phyloP scores from a whole-genome alignment of 768 basidiomycete species.

The Termitomyces sp. region DNA sequence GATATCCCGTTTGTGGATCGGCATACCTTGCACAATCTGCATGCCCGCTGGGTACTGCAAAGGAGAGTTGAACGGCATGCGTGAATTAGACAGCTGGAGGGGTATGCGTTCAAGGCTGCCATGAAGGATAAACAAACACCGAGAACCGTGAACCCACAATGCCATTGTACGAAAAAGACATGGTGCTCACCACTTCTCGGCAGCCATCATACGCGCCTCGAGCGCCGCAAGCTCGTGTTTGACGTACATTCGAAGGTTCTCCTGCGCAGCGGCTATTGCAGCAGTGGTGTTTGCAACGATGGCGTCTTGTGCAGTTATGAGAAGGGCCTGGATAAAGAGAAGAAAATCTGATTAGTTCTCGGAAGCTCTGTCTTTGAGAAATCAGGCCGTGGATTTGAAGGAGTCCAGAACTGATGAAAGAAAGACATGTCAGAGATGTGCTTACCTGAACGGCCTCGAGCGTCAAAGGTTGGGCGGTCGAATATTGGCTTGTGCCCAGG shows the following conservation, averaged over 20 bases:
- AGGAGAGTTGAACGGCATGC: constrained; percentile 1
- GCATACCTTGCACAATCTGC: neutral
- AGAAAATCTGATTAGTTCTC: neutral
- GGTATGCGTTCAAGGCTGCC: neutral
- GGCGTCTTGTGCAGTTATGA: neutral
- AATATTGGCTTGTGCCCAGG: neutral
- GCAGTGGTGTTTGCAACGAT: neutral
- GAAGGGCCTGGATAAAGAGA: neutral
- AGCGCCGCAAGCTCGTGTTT: neutral
- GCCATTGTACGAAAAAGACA: no score
- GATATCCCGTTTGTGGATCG: neutral
- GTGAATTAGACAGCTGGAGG: neutral
- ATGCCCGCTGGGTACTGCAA: neutral
- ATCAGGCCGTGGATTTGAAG: neutral
- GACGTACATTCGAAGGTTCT: neutral
- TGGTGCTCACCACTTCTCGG: neutral
- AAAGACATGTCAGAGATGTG: neutral
- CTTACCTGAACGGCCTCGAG: neutral
- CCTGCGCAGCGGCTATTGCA: neutral
- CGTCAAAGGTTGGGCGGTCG: neutral
- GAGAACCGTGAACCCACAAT: no score
- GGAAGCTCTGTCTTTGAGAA: neutral
- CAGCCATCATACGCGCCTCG: neutral
- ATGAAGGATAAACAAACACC: neutral
- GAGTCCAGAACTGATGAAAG: no score